These are phyloP conservation scores for Musa itinerans DNA, from an alignment of 176 grass and related monocot species.

Conservation along the genomic window DNA sequence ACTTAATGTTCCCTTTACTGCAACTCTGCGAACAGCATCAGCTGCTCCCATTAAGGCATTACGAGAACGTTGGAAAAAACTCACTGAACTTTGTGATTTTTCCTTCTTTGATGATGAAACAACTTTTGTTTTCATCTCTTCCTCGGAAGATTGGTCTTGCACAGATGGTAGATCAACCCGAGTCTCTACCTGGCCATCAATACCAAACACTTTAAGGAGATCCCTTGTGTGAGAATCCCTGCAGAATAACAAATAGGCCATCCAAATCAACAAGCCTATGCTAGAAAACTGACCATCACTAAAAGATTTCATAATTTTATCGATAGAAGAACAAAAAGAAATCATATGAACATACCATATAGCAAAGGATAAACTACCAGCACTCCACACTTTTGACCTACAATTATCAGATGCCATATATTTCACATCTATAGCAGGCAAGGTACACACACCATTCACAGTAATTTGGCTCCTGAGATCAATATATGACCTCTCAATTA, in stretches of 20 bases:
- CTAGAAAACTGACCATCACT: background rate
- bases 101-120: constrained; percentile 69
- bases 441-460: constrained; percentile 62
- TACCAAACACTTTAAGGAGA: constrained; percentile 79
- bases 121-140: constrained; percentile 69
- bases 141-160: constrained; percentile 53
- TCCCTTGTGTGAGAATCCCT: constrained; percentile 94
- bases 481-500: constrained; percentile 80
- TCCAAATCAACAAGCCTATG: background rate
- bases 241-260: background rate
- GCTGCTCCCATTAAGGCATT: constrained; percentile 91
- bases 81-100: constrained; percentile 68
- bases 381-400: constrained; percentile 66
- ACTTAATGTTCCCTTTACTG: background rate
- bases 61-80: constrained; percentile 88
- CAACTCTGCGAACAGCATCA: constrained; percentile 54
- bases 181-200: constrained; percentile 72
- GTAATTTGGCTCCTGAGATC: constrained; percentile 79
- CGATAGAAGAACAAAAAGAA: background rate
- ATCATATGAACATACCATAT: constrained; percentile 51
- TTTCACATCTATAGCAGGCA: constrained; percentile 70
- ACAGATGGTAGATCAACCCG: constrained; percentile 32
- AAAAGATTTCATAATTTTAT: background rate
- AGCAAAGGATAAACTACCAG: constrained; percentile 71
- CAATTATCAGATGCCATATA: constrained; percentile 68